phyloP scores from a whole-genome alignment of 176 grass and related monocot genomes.

The Phyllostachys edulis region DNA sequence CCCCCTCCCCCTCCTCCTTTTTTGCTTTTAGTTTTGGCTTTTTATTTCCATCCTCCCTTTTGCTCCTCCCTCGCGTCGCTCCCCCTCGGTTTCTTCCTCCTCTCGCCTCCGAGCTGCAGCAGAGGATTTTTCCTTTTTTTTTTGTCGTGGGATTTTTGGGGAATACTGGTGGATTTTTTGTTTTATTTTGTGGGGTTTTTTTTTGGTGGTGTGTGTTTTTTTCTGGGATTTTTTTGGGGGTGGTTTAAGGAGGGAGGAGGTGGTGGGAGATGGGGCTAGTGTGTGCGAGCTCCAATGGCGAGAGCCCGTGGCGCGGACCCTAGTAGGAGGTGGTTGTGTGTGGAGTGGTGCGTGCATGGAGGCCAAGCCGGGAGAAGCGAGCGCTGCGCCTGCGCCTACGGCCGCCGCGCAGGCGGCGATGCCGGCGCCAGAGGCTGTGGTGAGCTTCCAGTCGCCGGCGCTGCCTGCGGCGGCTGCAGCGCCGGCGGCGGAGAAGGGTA shows the following conservation, averaged over 20 bases:
- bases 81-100: constrained; percentile 25
- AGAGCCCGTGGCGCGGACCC: constrained; percentile 39
- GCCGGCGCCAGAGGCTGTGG: constrained; percentile 25
- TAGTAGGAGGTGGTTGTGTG: constrained; percentile 13
- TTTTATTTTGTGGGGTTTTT: constrained; percentile 33
- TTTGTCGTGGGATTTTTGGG: constrained; percentile 12
- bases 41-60: constrained; percentile 60
- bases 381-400: constrained; percentile 10
- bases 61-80: not conserved
- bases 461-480: not conserved
- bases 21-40: constrained; percentile 72
- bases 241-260: constrained; percentile 15
- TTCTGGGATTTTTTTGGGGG: not conserved
- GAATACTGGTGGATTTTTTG: constrained; percentile 24
- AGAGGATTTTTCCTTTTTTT: not conserved
- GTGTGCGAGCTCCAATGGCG: constrained; percentile 50
- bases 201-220: not conserved
- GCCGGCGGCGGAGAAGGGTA: constrained; percentile 29
- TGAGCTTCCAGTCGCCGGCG: constrained; percentile 29
- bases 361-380: constrained; percentile 40
- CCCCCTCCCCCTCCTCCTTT: constrained; percentile 39
- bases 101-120: not conserved
- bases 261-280: constrained; percentile 40
- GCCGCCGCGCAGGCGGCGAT: not conserved
- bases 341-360: constrained; percentile 52